A percentile compares a stretch with the other conserved stretches of the same genome.
phyloP scores from a whole-genome alignment of 2,329 filamentous ascomycete genomes.

The Moelleriella libera region DNA sequence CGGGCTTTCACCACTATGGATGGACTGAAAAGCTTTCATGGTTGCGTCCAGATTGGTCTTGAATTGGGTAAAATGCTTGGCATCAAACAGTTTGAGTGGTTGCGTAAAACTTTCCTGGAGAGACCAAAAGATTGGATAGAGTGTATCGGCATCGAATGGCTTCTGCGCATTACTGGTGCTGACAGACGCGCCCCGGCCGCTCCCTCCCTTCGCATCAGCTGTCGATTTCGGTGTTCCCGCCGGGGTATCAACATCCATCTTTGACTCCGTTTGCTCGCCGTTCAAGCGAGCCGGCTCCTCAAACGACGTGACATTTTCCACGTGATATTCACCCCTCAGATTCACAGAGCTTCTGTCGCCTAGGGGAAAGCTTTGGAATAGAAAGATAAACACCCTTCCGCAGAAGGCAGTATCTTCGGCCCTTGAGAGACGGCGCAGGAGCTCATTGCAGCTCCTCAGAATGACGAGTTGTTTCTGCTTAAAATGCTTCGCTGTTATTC shows the following conservation, averaged over 20 bases:
- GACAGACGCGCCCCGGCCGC: conserved; percentile 24
- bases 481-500: conserved; percentile 69
- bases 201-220: conserved; percentile 4
- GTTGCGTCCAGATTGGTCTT: conserved; percentile 59
- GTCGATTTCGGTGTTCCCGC: conserved; percentile 16
- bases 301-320: conserved; percentile 86
- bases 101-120: conserved; percentile 86
- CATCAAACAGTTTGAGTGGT: conserved; percentile 67
- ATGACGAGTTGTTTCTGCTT: conserved; percentile 79
- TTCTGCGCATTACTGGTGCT: conserved; percentile 33
- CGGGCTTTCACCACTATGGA: conserved; percentile 32
- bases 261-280: conserved; percentile 6
- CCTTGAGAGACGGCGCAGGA: conserved; percentile 83
- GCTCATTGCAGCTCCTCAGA: conserved; percentile 86
- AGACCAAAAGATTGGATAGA: conserved; percentile 92
- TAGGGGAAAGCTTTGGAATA: conserved; percentile 94
- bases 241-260: conserved; percentile 53
- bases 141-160: conserved; percentile 48
- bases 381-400: conserved; percentile 92
- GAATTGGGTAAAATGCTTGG: conserved; percentile 63
- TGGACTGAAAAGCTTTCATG: conserved; percentile 38
- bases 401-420: conserved; percentile 97
- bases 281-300: conserved; percentile 26
- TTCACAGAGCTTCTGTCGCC: conserved; percentile 98
- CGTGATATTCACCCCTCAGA: conserved; percentile 85